Evolutionary conservation across 805 yeast genomes (phyloP), one percentile per base, ranked within the genome.

Genomic region (Phaffomyces thermotolerans): DNA sequence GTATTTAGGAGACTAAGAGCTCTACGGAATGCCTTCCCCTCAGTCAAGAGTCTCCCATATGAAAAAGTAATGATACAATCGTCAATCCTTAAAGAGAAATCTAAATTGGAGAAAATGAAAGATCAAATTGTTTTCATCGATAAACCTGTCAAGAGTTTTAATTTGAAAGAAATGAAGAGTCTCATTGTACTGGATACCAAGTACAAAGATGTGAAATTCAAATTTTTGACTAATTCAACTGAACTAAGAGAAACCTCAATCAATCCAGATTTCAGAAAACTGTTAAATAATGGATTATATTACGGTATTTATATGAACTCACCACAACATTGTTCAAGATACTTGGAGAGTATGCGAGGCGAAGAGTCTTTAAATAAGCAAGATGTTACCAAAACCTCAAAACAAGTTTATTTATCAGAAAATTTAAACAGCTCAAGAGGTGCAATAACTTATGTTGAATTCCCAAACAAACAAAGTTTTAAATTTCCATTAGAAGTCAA

Each of bases 261-360:
- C 7, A 29, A 52, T 10, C 54, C 57, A 5, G 14, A 41, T 22
- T 15, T 51, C 6, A 36, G 52, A 39, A 34, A 52, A 20, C 39
- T 55, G 9, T 29, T 53, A 42, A 55, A 52, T 48, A 55, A 55
- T 32, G 52, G 52, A 0, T 2, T 52, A 3, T 39, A 40, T 35
- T 52, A 47, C 37, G 48, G 52, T 5, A 51, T 53, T 3, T 45
- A 43, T 14, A 44, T 44, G 37, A 53, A 55, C 39, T 43, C 48
- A 3, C 49, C 49, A 13, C 36, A 42, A 14, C 50, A 43, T 33
- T 31, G 34, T 34, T 42, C 3, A 3, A 9, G 8, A 32, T 17
- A 25, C 12, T 42, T 23, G 34, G 50, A 6, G 14, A 36, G 18
- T 34, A 37, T 14, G 20, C 25, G 9, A 20, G 29, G 7, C 15